These are phyloP conservation scores for Colletotrichum lini DNA, from an alignment of 2,329 filamentous ascomycete species.

Conservation along the genomic window DNA sequence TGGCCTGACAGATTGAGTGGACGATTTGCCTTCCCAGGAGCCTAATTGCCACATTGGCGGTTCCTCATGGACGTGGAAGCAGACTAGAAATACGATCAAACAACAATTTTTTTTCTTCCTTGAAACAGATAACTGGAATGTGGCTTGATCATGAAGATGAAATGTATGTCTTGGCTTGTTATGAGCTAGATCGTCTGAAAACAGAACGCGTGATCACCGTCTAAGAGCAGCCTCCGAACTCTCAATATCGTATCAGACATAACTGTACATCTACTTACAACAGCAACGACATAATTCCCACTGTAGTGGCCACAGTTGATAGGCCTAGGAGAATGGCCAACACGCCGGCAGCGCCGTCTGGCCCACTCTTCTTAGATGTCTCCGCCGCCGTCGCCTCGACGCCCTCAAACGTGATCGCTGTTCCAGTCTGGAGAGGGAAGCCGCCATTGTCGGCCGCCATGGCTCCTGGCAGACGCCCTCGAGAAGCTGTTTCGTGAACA, in stretches of 20 bases:
- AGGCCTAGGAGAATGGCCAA: background rate
- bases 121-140: too few relatives aligned
- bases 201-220: too few relatives aligned
- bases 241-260: background rate
- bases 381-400: background rate
- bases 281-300: background rate
- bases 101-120: too few relatives aligned
- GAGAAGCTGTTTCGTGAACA: constrained; percentile 27
- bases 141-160: too few relatives aligned
- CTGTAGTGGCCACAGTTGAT: background rate
- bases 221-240: too few relatives aligned
- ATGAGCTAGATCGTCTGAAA: too few relatives aligned
- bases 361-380: constrained; percentile 7
- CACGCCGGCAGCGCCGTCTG: constrained; percentile 11
- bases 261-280: background rate
- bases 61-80: too few relatives aligned
- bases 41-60: too few relatives aligned
- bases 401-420: background rate
- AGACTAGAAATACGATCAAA: too few relatives aligned
- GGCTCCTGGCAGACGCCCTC: constrained; percentile 20
- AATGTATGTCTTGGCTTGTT: too few relatives aligned
- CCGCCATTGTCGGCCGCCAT: constrained; percentile 3
- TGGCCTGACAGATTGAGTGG: too few relatives aligned
- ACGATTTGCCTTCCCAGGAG: too few relatives aligned
- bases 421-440: background rate